Base-by-base conservation (phyloP, 139 green algal species). In the Ostreobium quekettii region DNA sequence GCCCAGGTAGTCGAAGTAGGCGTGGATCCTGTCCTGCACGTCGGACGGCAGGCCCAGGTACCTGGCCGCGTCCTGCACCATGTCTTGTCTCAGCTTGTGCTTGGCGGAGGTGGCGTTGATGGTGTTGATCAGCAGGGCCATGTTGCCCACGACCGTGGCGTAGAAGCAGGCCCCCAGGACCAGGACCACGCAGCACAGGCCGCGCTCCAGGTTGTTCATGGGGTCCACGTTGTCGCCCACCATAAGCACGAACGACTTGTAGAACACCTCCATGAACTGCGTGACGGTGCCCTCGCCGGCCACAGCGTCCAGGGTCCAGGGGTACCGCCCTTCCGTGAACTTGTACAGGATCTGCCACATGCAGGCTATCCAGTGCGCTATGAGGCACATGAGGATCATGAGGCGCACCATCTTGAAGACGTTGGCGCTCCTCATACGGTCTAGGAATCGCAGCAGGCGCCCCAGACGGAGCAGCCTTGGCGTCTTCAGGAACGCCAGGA, bases 151-250 rank as follows among this genome's bases (percentile, higher is more conserved):
- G 30, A 89, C 62, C 36, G 80, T 82, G 36, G 80, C 82, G 66
- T 84, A 84, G 70, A 89, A 85, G 75, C 74, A 82, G 2, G 78
- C 77, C 36, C 82, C 82, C 35, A 86, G 56, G 7, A 82, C 75
- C 26, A 89, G 69, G 48, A 78, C 73, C 26, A 84, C 47, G 32
- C 67, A 70, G 35, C 46, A 62, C 15, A 70, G 47, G 24, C 76
- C 26, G 19, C 69, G 71, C 71, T 85, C 77, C 7, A 78, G 64
- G 62, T 83, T 77, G 58, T 85, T 86, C 28, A 63, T 37, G 1
- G 80, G 80, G 3, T 64, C 60, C 29, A 86, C 72, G 64, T 85
- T 76, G 36, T 89, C 76, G 47, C 80, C 80, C 33, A 80, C 68
- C 78, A 87, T 82, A 47, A 85, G 70, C 42, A 80, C 19, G 57